phyloP scores from a whole-genome alignment of 352 stramenopile species.

The Pythium phragmitis region DNA sequence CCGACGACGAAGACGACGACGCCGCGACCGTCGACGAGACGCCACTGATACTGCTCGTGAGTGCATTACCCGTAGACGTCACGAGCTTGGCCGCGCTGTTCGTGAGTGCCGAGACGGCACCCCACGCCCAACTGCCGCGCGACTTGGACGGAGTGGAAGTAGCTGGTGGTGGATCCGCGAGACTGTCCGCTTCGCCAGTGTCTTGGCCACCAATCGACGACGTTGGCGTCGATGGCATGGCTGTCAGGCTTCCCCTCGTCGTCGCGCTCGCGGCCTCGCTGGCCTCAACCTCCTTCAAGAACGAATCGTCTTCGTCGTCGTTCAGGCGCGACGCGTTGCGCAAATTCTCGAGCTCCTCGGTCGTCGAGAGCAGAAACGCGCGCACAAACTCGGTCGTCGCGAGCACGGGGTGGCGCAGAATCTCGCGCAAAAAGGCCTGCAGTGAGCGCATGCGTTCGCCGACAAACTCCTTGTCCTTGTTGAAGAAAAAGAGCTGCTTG shows the following conservation, averaged over 20 bases:
- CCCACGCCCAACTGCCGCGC: conserved; percentile 57
- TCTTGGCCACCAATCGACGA: conserved; percentile 24
- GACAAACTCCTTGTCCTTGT: conserved; percentile 86
- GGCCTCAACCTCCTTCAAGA: conserved; percentile 39
- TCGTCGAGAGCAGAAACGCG: conserved; percentile 74
- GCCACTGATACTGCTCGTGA: conserved; percentile 43
- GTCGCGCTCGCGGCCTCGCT: conserved; percentile 27
- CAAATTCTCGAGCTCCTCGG: conserved; percentile 77
- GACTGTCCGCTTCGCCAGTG: not conserved
- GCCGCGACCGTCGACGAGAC: conserved; percentile 28
- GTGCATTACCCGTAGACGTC: conserved; percentile 57
- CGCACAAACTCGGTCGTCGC: conserved; percentile 67
- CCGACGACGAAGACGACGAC: conserved; percentile 1
- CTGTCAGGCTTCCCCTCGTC: not conserved
- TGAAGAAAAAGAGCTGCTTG: conserved; percentile 85
- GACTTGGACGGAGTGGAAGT: conserved; percentile 8
- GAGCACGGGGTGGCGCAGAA: conserved; percentile 68
- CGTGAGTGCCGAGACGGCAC: conserved; percentile 68
- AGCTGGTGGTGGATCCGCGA: not conserved
- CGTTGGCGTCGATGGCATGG: conserved; percentile 16
- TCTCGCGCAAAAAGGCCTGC: conserved; percentile 76
- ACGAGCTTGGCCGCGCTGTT: conserved; percentile 76
- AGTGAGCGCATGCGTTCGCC: conserved; percentile 78
- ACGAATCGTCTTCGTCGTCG: conserved; percentile 46
- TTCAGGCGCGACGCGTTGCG: conserved; percentile 43